phyloP scores from a whole-genome alignment of 306 rosid genomes.

The Begonia fuchsioides region DNA sequence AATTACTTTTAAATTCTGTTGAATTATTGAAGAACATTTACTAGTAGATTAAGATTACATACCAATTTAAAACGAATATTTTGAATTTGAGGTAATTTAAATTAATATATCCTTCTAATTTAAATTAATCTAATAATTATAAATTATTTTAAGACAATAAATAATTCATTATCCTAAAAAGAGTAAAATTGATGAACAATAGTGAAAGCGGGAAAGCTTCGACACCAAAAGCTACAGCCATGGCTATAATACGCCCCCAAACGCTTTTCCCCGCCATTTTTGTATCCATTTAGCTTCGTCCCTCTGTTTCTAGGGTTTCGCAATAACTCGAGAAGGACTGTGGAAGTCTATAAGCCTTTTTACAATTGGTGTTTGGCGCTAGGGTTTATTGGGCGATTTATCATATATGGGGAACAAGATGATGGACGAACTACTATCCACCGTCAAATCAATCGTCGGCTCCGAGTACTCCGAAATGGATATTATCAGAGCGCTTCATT shows the following conservation, averaged over 20 bases:
- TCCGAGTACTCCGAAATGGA: slow-evolving; percentile 74
- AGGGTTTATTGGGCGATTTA: slow-evolving; percentile 29
- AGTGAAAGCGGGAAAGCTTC: not conserved
- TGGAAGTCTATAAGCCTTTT: not conserved
- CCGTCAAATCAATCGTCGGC: slow-evolving; percentile 67
- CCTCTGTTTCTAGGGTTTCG: not conserved
- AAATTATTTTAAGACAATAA: too few species aligned
- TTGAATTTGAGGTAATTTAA: too few species aligned
- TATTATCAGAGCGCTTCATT: slow-evolving; percentile 71
- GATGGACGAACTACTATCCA: slow-evolving; percentile 46
- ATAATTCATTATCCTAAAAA: too few species aligned
- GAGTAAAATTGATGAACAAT: too few species aligned
- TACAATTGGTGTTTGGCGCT: slow-evolving; percentile 9
- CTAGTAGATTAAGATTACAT: too few species aligned
- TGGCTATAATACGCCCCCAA: too few species aligned
- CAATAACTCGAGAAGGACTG: not conserved
- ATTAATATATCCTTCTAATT: too few species aligned
- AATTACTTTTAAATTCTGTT: too few species aligned
- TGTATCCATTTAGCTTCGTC: not conserved
- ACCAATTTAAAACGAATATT: too few species aligned
- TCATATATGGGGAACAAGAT: slow-evolving; percentile 54
- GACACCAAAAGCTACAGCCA: not conserved
- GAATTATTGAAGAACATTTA: too few species aligned
- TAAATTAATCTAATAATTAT: too few species aligned
- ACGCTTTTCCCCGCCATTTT: not conserved